These are phyloP conservation scores for Dryas drummondii DNA, from an alignment of 306 rosid genomes.

Conservation along the genomic window DNA sequence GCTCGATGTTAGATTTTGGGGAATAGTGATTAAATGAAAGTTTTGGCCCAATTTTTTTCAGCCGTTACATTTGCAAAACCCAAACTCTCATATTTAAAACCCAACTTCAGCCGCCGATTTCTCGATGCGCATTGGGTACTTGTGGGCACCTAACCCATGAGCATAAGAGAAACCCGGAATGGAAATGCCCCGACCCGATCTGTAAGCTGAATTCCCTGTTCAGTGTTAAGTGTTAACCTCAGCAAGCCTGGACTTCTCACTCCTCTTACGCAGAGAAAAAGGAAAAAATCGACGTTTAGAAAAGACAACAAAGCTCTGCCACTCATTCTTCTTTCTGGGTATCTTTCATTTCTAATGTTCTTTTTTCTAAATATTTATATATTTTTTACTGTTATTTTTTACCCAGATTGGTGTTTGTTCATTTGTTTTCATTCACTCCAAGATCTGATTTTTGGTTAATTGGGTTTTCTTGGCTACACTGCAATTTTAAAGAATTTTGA, in stretches of 20 bases:
- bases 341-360: background rate
- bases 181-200: no score
- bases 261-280: background rate
- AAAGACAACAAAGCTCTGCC: background rate
- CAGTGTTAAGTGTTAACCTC: background rate
- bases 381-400: background rate
- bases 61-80: no score
- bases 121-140: no score
- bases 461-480: background rate
- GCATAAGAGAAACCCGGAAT: no score
- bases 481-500: background rate
- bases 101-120: no score
- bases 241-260: background rate
- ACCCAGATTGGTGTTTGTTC: background rate
- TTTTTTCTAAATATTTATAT: background rate
- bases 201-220: no score
- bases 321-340: background rate
- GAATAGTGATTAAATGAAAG: no score
- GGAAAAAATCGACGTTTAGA: background rate
- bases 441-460: constrained; percentile 8
- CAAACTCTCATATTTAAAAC: no score
- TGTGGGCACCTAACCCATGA: no score
- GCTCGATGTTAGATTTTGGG: no score
- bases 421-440: background rate
- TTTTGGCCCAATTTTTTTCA: no score